Evolutionary conservation across 495 filamentous ascomycete genomes (phyloP).

Genomic region (Daldinia decipiens): DNA sequence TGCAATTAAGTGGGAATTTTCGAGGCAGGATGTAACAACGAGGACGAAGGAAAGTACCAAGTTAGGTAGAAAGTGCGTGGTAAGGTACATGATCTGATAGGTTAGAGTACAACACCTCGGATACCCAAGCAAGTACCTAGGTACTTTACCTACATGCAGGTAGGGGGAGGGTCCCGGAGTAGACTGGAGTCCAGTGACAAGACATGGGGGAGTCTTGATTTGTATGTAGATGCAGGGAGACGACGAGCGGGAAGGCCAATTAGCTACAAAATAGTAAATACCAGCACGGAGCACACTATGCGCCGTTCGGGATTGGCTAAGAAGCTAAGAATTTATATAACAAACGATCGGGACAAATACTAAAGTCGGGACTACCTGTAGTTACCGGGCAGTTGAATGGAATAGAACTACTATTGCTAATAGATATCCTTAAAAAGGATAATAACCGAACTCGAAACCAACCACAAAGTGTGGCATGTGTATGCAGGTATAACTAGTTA

Average conservation of each 20-base stretch:
- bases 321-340: slow-evolving; percentile 5
- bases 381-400: neutral
- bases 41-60: slow-evolving; percentile 22
- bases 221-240: slow-evolving; percentile 13
- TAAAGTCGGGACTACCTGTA: neutral
- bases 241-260: slow-evolving; percentile 32
- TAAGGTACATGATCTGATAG: slow-evolving; percentile 16
- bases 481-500: neutral
- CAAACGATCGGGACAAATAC: neutral
- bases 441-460: neutral
- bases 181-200: slow-evolving; percentile 18
- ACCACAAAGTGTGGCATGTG: neutral
- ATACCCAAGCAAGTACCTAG: slow-evolving; percentile 1
- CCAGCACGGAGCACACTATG: slow-evolving; percentile 28
- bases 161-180: slow-evolving; percentile 15
- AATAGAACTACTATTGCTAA: slow-evolving; percentile 6
- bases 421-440: neutral
- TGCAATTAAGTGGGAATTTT: slow-evolving; percentile 39
- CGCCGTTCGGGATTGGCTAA: slow-evolving; percentile 25
- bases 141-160: neutral
- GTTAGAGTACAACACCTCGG: slow-evolving; percentile 1
- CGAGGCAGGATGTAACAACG: slow-evolving; percentile 17
- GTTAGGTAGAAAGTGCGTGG: slow-evolving; percentile 27
- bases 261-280: slow-evolving; percentile 15
- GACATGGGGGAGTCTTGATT: slow-evolving; percentile 15